These are phyloP conservation scores for Ajuga chamaepitys DNA, from an alignment of 257 asterid genomes.

Conservation along the genomic window DNA sequence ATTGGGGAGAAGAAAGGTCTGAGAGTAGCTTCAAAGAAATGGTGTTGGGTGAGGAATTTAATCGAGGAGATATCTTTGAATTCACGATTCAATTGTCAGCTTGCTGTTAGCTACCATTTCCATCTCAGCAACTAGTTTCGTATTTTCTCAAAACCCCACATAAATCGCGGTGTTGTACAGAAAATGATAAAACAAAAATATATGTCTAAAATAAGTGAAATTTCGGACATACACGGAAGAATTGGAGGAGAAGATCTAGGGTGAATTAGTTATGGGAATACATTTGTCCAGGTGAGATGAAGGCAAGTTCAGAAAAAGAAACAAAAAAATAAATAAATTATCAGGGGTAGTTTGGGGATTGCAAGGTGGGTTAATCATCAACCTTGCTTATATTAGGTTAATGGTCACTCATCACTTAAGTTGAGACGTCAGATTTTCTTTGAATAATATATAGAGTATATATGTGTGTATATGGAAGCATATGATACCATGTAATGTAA, in stretches of 20 bases:
- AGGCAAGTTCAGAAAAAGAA: too few species aligned
- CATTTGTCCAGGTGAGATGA: too few species aligned
- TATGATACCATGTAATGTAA: neutral
- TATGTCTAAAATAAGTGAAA: neutral
- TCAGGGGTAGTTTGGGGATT: constrained; percentile 21
- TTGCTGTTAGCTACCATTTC: constrained; percentile 29
- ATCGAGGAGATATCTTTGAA: constrained; percentile 42
- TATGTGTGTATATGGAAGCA: too few species aligned
- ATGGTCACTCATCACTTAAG: constrained; percentile 18
- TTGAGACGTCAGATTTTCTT: constrained; percentile 18
- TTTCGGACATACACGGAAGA: constrained; percentile 20
- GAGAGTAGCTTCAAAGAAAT: constrained; percentile 36
- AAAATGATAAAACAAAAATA: neutral
- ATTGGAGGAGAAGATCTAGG: constrained; percentile 23
- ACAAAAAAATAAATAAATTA: neutral
- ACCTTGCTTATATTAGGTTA: constrained; percentile 19
- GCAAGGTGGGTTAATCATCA: neutral
- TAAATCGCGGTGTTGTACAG: constrained; percentile 1
- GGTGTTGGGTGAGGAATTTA: constrained; percentile 21
- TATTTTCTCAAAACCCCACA: neutral
- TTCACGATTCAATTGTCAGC: constrained; percentile 48
- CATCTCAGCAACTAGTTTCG: constrained; percentile 17
- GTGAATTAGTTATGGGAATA: constrained; percentile 6
- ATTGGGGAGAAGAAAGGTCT: constrained; percentile 5
- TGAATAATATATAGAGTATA: neutral